Base-by-base conservation (phyloP, 2,329 filamentous ascomycete species). In the Neonectria magnoliae region DNA sequence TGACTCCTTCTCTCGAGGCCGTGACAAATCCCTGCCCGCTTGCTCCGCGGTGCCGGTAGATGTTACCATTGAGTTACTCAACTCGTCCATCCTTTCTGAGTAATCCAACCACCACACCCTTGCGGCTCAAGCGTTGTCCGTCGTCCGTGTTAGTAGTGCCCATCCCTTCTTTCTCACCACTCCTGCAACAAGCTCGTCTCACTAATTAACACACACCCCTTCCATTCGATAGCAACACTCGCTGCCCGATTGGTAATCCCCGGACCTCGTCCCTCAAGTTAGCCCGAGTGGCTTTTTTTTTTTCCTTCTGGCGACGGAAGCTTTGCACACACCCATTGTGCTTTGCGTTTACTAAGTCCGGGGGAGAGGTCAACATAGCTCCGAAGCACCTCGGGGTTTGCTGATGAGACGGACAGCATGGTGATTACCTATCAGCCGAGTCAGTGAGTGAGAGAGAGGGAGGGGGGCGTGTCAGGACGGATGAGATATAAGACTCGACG, bases 211-310 rank as follows among this genome's bases (percentile, higher is more conserved):
- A 29, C 51, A 54, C n/a, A 44, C 25, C 14, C 25, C 38, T 8
- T 11, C 20, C 2, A 31, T 51, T 29, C 13, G 29, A 33, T 51
- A 56, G 44, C 41, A 36, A 29, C 4, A 22, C 27, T 7, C 27
- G n/a, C 48, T 31, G 27, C 18, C 44, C 51, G 69, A 66, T 73
- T 75, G 70, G 70, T 75, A 75, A 75, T 68, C 56, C 51, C 41
- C 41, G 55, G n/a, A 22, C 14, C 27, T 62, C 41, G 53, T 18
- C 38, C 14, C 27, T 62, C 29, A 47, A 57, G 52, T 67, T 55
- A n/a, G 60, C n/a, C 69, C 66, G 69, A 70, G 38, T 66, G 57
- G 55, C 52, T 38, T 45, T 11, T 13, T 14, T 18, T 27, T 50
- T 36, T 11, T 13, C 8, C 13, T 27, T 50, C 14, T 36, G 5